These are phyloP conservation scores for Auriculariales sp. DNA, from an alignment of 768 basidiomycete genomes.

Conservation along the genomic window DNA sequence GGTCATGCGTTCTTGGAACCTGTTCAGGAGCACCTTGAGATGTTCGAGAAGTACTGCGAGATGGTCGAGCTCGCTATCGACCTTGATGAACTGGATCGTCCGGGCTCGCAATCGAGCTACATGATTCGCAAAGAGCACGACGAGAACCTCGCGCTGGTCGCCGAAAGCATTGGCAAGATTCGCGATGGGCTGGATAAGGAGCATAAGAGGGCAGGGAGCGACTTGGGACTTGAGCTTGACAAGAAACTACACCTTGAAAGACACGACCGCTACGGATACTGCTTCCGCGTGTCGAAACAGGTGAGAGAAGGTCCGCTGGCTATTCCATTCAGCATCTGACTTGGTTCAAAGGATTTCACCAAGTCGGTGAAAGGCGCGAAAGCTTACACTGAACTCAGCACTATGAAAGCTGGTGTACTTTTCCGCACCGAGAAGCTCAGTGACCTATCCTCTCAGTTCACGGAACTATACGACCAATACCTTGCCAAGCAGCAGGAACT, in stretches of 20 bases:
- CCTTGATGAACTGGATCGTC: slow-evolving; percentile 48
- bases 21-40: slow-evolving; percentile 42
- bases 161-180: slow-evolving; percentile 30
- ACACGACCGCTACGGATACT: slow-evolving; percentile 77
- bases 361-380: slow-evolving; percentile 47
- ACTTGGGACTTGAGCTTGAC: slow-evolving; percentile 70
- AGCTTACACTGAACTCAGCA: slow-evolving; percentile 71
- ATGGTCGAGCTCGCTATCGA: slow-evolving; percentile 97
- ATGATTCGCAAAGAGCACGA: slow-evolving; percentile 92
- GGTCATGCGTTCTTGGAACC: slow-evolving; percentile 50
- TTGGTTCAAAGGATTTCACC: slow-evolving; percentile 52
- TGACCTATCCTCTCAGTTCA: slow-evolving; percentile 54
- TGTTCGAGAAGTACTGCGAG: slow-evolving; percentile 65
- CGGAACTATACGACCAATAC: slow-evolving; percentile 54
- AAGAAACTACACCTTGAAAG: slow-evolving; percentile 96
- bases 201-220: slow-evolving; percentile 51
- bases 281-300: slow-evolving; percentile 82
- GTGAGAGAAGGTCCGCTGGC: slow-evolving; percentile 44
- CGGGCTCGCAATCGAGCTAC: slow-evolving; percentile 74
- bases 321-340: too few species aligned
- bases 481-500: slow-evolving; percentile 60
- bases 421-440: slow-evolving; percentile 76
- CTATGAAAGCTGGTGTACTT: slow-evolving; percentile 72
- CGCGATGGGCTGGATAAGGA: slow-evolving; percentile 76
- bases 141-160: slow-evolving; percentile 49